Percentiles rank a stretch among this genome's conserved stretches.
These are phyloP conservation scores for Cubamyces lactineus DNA, from an alignment of 768 basidiomycete genomes.

Conservation along the genomic window DNA sequence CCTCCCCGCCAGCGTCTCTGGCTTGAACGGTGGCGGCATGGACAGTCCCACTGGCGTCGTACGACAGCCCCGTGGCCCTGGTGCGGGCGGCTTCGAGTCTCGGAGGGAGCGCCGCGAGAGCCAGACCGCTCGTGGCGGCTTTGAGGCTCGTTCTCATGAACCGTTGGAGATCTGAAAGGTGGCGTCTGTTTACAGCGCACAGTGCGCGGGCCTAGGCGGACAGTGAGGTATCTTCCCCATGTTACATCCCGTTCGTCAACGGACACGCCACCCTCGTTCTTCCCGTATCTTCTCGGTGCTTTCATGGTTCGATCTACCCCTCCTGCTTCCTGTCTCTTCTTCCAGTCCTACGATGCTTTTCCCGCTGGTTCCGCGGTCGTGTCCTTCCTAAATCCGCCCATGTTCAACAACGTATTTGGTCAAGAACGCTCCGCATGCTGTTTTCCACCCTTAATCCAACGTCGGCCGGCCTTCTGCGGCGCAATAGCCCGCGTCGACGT, in stretches of 20 bases:
- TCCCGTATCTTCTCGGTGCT: not conserved
- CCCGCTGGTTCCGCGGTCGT: not conserved
- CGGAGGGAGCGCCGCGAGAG: conserved; percentile 57
- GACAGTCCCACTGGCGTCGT: conserved; percentile 59
- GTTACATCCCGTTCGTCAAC: conserved; percentile 21
- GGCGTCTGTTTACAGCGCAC: not conserved
- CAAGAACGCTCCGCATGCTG: conserved; percentile 14
- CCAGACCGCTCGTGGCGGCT: conserved; percentile 60
- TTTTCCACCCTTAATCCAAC: conserved; percentile 9
- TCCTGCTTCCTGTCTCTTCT: conserved; percentile 1
- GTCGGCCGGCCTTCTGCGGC: conserved; percentile 19
- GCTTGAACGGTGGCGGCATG: conserved; percentile 41
- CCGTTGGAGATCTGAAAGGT: conserved; percentile 72
- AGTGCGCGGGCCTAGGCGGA: conserved; percentile 13
- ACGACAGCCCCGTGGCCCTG: conserved; percentile 86
- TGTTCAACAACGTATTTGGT: not conserved
- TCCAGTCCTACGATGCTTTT: conserved; percentile 19
- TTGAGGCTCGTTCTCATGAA: conserved; percentile 86
- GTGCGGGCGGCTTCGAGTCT: conserved; percentile 70
- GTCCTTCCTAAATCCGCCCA: conserved; percentile 1
- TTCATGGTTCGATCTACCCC: conserved; percentile 4
- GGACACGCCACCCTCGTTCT: conserved; percentile 28
- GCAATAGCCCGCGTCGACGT: conserved; percentile 15
- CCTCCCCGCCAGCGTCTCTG: conserved; percentile 62
- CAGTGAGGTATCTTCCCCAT: conserved; percentile 17